Evolutionary conservation across 73 alveolate genomes (phyloP), one percentile per base, ranked within the genome.

Genomic region (Paramecium octaurelia): DNA sequence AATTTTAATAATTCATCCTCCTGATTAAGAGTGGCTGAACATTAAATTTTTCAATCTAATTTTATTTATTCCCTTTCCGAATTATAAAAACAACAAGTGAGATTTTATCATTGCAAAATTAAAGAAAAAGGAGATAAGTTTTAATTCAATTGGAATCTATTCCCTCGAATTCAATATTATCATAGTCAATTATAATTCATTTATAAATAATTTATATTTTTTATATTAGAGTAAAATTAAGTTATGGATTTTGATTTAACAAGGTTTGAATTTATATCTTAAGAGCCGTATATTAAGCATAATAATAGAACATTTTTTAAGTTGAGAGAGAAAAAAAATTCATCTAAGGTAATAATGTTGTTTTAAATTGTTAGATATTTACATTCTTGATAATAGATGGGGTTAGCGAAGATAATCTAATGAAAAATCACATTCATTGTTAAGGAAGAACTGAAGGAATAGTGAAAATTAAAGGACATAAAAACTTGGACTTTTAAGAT

Each of bases 111-210:
- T n/a, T n/a, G n/a, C n/a, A n/a, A n/a, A n/a, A n/a, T n/a, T n/a
- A n/a, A n/a, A n/a, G n/a, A n/a, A n/a, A n/a, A n/a, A n/a, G n/a
- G n/a, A 27, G 31, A 27, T 27, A 1, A 1, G 31, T 42, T 1
- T 42, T 44, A 20, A 91, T 96, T 48, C 59, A 92, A 64, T 94
- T 97, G 68, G 83, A 96, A 48, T 96, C 97, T 96, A 96, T 94
- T 44, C 94, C 98, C 64, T 96, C 98, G 23, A 96, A 95, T 60
- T 96, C 98, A 24, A 95, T 90, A 64, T 96, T 97, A 86, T 96
- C 98, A 76, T 95, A 95, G 58, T 93, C 93, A 76, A 92, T 57
- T 94, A 92, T 92, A 16, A 50, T 50, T 50, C 68, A 12, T 50
- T 50, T 50, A 50, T 50, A 50, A 50, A 48, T n/a, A 16, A 54